Percentiles rank a stretch among this genome's conserved stretches.
phyloP scores from a whole-genome alignment of 2,329 filamentous ascomycete species.

The Plenodomus tracheiphilus region DNA sequence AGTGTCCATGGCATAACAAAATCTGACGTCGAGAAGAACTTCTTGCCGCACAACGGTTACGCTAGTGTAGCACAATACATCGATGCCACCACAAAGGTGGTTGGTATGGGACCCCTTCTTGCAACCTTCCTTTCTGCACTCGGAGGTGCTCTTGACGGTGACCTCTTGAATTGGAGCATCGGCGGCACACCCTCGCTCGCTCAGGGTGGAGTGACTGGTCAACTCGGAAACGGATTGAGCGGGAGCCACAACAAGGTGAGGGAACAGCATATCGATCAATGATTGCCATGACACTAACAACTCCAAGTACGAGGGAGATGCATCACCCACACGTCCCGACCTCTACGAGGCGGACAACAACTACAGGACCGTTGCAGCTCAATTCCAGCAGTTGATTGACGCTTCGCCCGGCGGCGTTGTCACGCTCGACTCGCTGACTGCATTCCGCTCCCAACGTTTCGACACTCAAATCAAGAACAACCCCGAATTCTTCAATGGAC shows the following conservation, averaged over 20 bases:
- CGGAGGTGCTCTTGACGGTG: slow-evolving; percentile 23
- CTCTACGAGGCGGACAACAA: slow-evolving; percentile 28
- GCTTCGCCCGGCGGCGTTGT: slow-evolving; percentile 24
- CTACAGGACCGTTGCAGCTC: slow-evolving; percentile 20
- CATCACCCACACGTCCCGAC: slow-evolving; percentile 25
- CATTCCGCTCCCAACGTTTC: slow-evolving; percentile 23
- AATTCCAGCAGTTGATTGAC: slow-evolving; percentile 27
- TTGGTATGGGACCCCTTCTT: slow-evolving; percentile 23
- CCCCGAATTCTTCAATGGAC: slow-evolving; percentile 28
- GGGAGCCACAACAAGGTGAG: slow-evolving; percentile 32
- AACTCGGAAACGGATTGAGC: slow-evolving; percentile 21
- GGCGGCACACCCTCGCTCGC: slow-evolving; percentile 25
- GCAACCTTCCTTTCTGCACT: slow-evolving; percentile 20
- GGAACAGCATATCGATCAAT: too few relatives aligned
- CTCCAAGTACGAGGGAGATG: slow-evolving; percentile 29
- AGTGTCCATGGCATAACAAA: too few relatives aligned
- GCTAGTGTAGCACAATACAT: slow-evolving; percentile 25
- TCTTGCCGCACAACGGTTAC: slow-evolving; percentile 26
- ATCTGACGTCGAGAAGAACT: slow-evolving; percentile 12
- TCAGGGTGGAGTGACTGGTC: slow-evolving; percentile 20
- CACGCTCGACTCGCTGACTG: slow-evolving; percentile 23
- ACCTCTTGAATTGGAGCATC: slow-evolving; percentile 24
- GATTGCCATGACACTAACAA: too few relatives aligned
- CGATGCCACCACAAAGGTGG: slow-evolving; percentile 21
- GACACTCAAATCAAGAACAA: slow-evolving; percentile 22